Evolutionary conservation across 768 basidiomycete species (phyloP).

Genomic region (Mycena sanguinolenta): DNA sequence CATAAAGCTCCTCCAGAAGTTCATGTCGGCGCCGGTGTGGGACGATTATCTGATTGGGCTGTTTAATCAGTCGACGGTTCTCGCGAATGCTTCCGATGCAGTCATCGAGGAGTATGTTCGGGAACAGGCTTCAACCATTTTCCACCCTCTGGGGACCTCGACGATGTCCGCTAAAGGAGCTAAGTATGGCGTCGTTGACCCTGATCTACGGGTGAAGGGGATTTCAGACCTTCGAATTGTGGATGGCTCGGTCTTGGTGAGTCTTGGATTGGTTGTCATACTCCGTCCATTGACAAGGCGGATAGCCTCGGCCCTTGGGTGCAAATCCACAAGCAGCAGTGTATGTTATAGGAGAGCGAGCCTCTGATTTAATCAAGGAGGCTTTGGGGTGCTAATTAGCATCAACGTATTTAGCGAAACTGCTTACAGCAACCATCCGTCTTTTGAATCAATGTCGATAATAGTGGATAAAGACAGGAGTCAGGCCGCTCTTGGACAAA

Average conservation of each 20-base stretch:
- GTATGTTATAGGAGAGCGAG: constrained; percentile 41
- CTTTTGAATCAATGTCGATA: too few relatives aligned
- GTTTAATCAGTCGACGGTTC: not conserved
- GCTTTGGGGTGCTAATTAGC: too few relatives aligned
- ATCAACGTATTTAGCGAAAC: too few relatives aligned
- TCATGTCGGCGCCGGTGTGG: constrained; percentile 33
- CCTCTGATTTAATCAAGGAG: constrained; percentile 13
- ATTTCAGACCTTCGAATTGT: constrained; percentile 47
- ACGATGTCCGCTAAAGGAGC: constrained; percentile 44
- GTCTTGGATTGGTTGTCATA: not conserved
- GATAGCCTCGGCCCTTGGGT: constrained; percentile 39
- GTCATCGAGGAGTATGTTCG: constrained; percentile 42
- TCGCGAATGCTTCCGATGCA: constrained; percentile 28
- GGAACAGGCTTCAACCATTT: constrained; percentile 25
- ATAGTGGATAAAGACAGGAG: too few relatives aligned
- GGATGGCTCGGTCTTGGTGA: constrained; percentile 51
- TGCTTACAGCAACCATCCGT: too few relatives aligned
- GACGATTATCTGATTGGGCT: constrained; percentile 4
- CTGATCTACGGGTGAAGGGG: constrained; percentile 47
- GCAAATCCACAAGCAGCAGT: constrained; percentile 41
- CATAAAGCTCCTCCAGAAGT: constrained; percentile 31
- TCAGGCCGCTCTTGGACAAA: too few relatives aligned
- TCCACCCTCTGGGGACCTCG: constrained; percentile 43
- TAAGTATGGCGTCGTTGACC: constrained; percentile 48
- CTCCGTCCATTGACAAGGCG: too few relatives aligned